Evolutionary conservation across 768 basidiomycete species (phyloP), one percentile per base, ranked within the genome.

Genomic region (Boletellus sp.): DNA sequence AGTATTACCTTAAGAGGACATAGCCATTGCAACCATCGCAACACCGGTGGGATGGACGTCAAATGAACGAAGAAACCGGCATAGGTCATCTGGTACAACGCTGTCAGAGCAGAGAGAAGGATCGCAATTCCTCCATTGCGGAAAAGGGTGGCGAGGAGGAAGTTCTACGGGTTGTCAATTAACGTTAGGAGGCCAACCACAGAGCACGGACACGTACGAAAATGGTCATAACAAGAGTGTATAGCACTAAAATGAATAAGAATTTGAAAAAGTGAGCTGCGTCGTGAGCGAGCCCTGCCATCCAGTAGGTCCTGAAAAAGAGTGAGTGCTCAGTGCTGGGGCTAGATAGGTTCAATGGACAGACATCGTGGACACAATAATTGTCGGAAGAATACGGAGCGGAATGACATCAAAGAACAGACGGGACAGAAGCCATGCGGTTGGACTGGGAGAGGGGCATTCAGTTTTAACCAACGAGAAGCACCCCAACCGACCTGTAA

Each of bases 51-150:
- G 51, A 98, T 95, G 51, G 78, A 74, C 53, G 72, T 69, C 49
- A 95, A 76, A 64, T 95, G 90, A 45, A 95, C 90, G 65, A 96
- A 96, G 75, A 95, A 97, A 13, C 91, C 91, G 1, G 91, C 90
- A 56, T 78, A 91, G 0, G 89, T 91, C 87, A 90, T 89, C 62
- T 90, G 86, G 66, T 85, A 88, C 11, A 90, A 72, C 3, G 82
- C 85, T 1, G 80, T 73, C 19, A 90, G 75, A 9, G 88, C 89
- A 0, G 90, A 91, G 33, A 95, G 66, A 3, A 98, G 79, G 63
- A 96, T 93, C 1, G 94, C 94, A 37, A 95, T 81, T 17, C 94
- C 94, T 24, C 88, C 88, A 55, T 95, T 91, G 45, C 76, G 72
- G 78, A 96, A 89, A 16, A 88, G 57, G 4, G 84, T 83, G 6